phyloP scores from a whole-genome alignment of 1,284 basidiomycete genomes.

The Grifola frondosa region DNA sequence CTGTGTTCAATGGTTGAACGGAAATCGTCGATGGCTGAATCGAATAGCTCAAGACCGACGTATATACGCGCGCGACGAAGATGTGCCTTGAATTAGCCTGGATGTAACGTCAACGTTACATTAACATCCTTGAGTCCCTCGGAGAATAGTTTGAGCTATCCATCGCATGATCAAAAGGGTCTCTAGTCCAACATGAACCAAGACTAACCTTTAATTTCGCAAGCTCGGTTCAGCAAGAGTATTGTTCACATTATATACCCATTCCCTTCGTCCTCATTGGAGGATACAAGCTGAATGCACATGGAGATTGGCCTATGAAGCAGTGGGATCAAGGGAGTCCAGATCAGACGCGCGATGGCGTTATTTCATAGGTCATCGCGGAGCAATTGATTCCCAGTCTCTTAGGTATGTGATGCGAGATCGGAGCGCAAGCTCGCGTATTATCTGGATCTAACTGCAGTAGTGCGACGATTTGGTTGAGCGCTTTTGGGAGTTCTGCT shows the following conservation, averaged over 20 bases:
- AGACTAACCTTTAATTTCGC: slow-evolving; percentile 10
- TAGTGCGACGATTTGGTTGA: slow-evolving; percentile 1
- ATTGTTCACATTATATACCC: slow-evolving; percentile 16
- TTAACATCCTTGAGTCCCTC: slow-evolving; percentile 15
- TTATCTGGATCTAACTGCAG: slow-evolving; percentile 20
- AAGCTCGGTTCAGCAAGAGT: slow-evolving; percentile 13
- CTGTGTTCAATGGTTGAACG: slow-evolving; percentile 2
- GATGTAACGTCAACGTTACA: slow-evolving; percentile 9
- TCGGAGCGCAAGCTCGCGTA: slow-evolving; percentile 4
- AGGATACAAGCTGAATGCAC: slow-evolving; percentile 4
- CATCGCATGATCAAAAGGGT: neutral
- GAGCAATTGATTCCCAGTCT: slow-evolving; percentile 12
- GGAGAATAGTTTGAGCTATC: slow-evolving; percentile 6
- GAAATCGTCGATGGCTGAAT: slow-evolving; percentile 15
- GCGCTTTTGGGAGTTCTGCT: slow-evolving; percentile 8
- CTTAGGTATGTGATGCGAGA: slow-evolving; percentile 8
- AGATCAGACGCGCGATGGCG: slow-evolving; percentile 9
- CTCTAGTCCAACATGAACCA: no score
- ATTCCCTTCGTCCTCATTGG: slow-evolving; percentile 12
- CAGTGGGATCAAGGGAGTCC: no score
- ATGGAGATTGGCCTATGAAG: neutral
- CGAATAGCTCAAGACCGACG: slow-evolving; percentile 15
- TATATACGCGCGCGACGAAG: slow-evolving; percentile 13
- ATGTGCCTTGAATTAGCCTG: slow-evolving; percentile 5
- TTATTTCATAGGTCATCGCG: slow-evolving; percentile 1